These are phyloP conservation scores for Pittosporum tobira DNA, from an alignment of 129 eudicot species.

Conservation along the genomic window DNA sequence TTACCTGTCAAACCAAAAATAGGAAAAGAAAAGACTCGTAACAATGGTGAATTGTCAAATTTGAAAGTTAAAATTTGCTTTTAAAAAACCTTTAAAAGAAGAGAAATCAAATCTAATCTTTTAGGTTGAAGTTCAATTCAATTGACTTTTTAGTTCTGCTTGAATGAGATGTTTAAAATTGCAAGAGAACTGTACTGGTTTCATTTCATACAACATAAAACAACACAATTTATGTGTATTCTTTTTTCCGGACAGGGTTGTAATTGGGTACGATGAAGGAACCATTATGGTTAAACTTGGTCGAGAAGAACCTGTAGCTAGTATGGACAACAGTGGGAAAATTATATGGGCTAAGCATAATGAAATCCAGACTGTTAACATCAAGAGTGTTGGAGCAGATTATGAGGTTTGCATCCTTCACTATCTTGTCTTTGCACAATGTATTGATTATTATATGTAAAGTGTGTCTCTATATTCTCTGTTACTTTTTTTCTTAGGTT, in stretches of 20 bases:
- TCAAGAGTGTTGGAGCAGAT: constrained; percentile 82
- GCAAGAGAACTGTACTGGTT: not conserved
- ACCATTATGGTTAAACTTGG: constrained; percentile 38
- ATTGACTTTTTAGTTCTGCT: not conserved
- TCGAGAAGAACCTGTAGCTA: constrained; percentile 88
- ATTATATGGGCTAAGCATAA: constrained; percentile 97
- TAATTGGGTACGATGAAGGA: constrained; percentile 64
- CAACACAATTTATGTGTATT: not conserved
- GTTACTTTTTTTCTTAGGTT: constrained; percentile 32
- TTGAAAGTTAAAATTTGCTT: no score
- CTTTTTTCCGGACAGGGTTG: constrained; percentile 28
- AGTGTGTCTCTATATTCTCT: not conserved
- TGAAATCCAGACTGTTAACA: constrained; percentile 86
- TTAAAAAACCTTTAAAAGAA: no score
- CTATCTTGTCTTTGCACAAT: constrained; percentile 8
- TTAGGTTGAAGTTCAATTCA: no score
- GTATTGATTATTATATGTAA: not conserved
- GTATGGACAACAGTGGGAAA: constrained; percentile 94
- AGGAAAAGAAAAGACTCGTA: no score
- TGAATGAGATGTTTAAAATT: not conserved
- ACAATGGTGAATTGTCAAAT: no score
- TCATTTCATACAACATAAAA: not conserved
- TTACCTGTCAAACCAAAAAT: no score
- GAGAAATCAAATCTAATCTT: no score
- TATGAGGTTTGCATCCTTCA: constrained; percentile 55